phyloP scores from a whole-genome alignment of 1,284 basidiomycete genomes.

The Caloboletus firmus region DNA sequence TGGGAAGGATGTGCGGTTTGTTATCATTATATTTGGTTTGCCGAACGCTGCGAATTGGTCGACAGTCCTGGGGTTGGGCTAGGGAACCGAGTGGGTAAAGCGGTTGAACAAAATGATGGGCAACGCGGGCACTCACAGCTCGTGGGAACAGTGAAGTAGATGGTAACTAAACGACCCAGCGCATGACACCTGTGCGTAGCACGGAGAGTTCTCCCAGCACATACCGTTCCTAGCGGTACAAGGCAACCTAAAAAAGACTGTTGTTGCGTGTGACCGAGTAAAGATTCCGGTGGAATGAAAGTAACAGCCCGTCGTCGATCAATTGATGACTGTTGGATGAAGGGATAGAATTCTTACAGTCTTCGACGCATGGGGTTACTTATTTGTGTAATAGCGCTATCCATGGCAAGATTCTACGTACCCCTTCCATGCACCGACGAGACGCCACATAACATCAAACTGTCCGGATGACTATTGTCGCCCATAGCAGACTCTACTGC shows the following conservation, averaged over 20 bases:
- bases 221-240: not conserved
- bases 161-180: not conserved
- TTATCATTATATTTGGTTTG: not conserved
- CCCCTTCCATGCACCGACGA: too few relatives aligned
- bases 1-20: not conserved
- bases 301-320: not conserved
- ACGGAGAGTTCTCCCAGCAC: not conserved
- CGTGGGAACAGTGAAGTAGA: not conserved
- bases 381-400: not conserved
- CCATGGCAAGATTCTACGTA: not conserved
- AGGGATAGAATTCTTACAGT: not conserved
- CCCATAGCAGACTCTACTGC: not conserved
- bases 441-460: not conserved
- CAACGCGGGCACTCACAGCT: not conserved
- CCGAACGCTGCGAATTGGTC: not conserved
- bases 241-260: too few relatives aligned
- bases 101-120: too few relatives aligned
- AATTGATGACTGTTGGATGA: not conserved
- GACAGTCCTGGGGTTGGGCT: not conserved
- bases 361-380: not conserved
- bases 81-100: not conserved
- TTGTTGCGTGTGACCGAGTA: not conserved
- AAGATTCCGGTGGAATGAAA: not conserved
- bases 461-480: too few relatives aligned
- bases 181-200: not conserved